phyloP scores from a whole-genome alignment of 345 rosid species.

The Camelina sativa region DNA sequence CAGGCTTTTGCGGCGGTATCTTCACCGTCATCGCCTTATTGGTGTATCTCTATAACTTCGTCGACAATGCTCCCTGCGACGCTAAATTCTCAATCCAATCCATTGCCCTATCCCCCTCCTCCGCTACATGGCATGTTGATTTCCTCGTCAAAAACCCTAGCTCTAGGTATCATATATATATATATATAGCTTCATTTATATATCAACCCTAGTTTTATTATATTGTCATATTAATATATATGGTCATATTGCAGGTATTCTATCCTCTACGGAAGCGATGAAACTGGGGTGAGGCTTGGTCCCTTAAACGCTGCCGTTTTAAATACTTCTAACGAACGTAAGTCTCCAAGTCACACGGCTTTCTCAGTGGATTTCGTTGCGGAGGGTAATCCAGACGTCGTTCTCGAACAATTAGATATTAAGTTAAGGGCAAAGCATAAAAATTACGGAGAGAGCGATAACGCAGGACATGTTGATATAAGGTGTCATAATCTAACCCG shows the following conservation, averaged over 20 bases:
- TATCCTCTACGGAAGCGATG: slow-evolving; percentile 16
- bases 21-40: background rate
- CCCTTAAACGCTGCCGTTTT: slow-evolving; percentile 16
- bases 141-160: slow-evolving; percentile 32
- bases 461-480: slow-evolving; percentile 13
- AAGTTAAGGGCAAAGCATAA: slow-evolving; percentile 20
- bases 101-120: background rate
- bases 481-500: slow-evolving; percentile 8
- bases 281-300: slow-evolving; percentile 23
- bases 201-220: no score
- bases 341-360: background rate
- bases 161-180: background rate
- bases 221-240: background rate
- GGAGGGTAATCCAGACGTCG: background rate
- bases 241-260: background rate
- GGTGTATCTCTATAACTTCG: background rate
- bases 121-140: slow-evolving; percentile 17
- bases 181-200: no score
- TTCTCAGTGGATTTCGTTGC: slow-evolving; percentile 30
- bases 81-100: slow-evolving; percentile 29
- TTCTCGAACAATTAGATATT: background rate
- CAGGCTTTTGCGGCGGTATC: background rate
- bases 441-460: background rate
- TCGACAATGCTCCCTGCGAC: background rate
- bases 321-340: background rate